Base-by-base conservation (phyloP, 2,329 filamentous ascomycete species). In the Clonostachys rosea region DNA sequence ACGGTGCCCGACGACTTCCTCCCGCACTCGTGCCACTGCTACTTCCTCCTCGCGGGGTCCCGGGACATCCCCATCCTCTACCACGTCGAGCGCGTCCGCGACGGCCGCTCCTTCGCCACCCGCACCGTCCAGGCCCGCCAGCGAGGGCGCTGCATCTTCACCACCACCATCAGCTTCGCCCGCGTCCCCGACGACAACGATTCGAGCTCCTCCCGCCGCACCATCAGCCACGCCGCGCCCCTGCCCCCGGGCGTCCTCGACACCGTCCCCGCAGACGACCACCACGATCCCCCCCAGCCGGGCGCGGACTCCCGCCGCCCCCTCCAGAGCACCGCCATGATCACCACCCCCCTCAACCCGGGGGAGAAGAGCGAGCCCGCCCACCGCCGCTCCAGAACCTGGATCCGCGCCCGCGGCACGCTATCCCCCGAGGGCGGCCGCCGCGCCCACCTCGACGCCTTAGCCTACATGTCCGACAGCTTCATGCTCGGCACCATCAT, bases 11-110 rank as follows among this genome's bases (percentile, higher is more conserved):
- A 74, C 24, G 76, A 88, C 62, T 96, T 96, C 68, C 80, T 84
- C 50, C 83, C 94, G 44, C 94, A 99, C 74, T 92, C 87, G 62
- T 96, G 95, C 87, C 94, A 99, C 78, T 97, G 94, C 79, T 99
- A 97, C 74, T 99, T 99, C 67, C 84, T 99, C 34, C 83, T 97
- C 3, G 91, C 92, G 5, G 94, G 94, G 30, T 88, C 92, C 60
- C 87, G 50, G 8, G 24, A 24, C 24, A 86, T 94, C 16, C 92
- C 94, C 34, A 87, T 97, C 54, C 78, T 96, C 52, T 97, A 96
- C 72, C 89, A 96, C 63, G 94, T 99, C 42, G 94, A 97, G 72
- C 82, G 89, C 45, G 90, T 99, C 43, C 86, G 94, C 47, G 90
- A 95, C 62, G 94, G 94, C 9, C 84, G 86, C 50, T 91, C 87